Evolutionary conservation across 139 green algal genomes (phyloP).

Genomic region (Coccomyxa sp.): DNA sequence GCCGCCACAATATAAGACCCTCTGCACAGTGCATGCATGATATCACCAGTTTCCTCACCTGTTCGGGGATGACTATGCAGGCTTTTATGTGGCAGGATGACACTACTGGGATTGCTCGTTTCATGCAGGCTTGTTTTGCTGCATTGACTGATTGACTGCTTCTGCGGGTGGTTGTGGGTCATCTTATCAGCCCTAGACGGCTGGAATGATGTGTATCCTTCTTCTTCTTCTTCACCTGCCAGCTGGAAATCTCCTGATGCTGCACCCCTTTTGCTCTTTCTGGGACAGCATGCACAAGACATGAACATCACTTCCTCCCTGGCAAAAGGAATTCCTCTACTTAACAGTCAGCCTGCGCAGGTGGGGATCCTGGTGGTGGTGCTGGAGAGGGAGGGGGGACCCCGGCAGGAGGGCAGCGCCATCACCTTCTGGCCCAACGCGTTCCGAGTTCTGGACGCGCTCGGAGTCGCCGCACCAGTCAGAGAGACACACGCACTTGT

Average conservation of each 20-base stretch:
- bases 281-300: neutral
- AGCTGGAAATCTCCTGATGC: neutral
- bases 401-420: constrained; percentile 42
- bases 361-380: constrained; percentile 51
- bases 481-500: constrained; percentile 35
- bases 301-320: neutral
- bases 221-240: neutral
- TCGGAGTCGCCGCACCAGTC: constrained; percentile 54
- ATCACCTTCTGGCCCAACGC: constrained; percentile 75
- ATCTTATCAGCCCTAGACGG: neutral
- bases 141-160: too few species aligned
- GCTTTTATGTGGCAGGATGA: neutral
- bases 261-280: neutral
- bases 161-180: too few species aligned
- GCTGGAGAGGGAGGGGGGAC: constrained; percentile 35
- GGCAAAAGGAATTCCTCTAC: neutral
- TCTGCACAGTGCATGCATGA: neutral
- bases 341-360: constrained; percentile 1
- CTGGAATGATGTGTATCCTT: too few species aligned
- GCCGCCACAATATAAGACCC: neutral
- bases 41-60: neutral
- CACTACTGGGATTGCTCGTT: neutral
- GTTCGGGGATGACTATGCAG: neutral
- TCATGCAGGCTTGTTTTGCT: neutral
- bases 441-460: constrained; percentile 64